These are phyloP conservation scores for Nothopassalora personata DNA, from an alignment of 2,329 filamentous ascomycete genomes.

Conservation along the genomic window DNA sequence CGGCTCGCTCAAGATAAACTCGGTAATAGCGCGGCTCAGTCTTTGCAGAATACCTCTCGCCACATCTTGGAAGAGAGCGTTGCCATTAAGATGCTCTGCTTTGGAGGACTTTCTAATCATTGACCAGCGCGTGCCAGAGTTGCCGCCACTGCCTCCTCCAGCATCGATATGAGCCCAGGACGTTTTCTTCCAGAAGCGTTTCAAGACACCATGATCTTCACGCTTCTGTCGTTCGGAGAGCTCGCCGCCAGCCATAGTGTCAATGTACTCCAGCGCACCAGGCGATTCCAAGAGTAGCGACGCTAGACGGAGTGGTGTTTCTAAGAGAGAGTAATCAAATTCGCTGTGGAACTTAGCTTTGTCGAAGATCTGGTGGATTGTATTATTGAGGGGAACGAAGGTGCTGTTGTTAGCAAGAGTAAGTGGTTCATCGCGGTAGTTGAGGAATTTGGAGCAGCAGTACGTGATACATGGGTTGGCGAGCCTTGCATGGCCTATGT, in stretches of 20 bases:
- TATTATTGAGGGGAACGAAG: not conserved
- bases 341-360: not conserved
- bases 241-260: not conserved
- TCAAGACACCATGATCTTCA: not conserved
- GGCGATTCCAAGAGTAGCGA: not conserved
- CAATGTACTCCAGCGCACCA: not conserved
- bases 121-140: not conserved
- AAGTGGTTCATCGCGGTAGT: not conserved
- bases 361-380: not conserved
- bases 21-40: not conserved
- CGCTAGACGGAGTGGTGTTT: not conserved
- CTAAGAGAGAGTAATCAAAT: not conserved
- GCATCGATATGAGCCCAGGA: not conserved
- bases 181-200: not conserved
- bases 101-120: not conserved
- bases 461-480: not conserved
- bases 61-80: not conserved
- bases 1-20: not conserved
- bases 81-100: not conserved
- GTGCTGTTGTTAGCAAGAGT: not conserved
- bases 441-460: not conserved
- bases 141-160: not conserved
- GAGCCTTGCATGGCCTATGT: not conserved
- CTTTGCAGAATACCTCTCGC: not conserved
- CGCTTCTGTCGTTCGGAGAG: not conserved